Evolutionary conservation across 202 grass and related monocot genomes (phyloP), one percentile per base, ranked within the genome.

Genomic region (Zizania palustris): DNA sequence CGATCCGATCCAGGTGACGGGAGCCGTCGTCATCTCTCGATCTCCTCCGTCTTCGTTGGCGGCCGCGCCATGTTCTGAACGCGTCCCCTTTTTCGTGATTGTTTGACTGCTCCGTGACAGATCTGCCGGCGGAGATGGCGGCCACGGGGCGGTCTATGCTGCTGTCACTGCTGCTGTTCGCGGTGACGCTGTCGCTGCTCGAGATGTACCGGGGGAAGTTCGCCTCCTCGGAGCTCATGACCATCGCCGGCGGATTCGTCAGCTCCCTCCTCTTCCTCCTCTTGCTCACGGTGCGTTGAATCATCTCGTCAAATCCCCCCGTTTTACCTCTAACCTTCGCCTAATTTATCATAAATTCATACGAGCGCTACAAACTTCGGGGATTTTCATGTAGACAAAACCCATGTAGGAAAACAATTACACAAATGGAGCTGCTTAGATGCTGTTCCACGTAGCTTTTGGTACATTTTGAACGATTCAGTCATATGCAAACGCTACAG

Each of bases 181-280:
- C 91, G 21, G 87, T 90, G 79, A 86, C 84, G 64, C 85, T 98
- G 62, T 98, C 95, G 44, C 95, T 98, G 73, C 85, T 98, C 36
- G 91, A 98, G 78, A 86, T 98, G 87, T 95, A 92, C 75, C 84
- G 85, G 65, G 89, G 35, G 39, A 81, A 80, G 77, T 95, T 94
- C 65, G 91, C 89, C 18, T 83, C 91, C 41, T 95, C 96, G 21
- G 95, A 97, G 89, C 70, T 95, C 80, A 89, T 90, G 82, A 95
- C 95, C 45, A 98, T 95, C 68, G 85, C 74, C 45, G 95, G 91
- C 56, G 95, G 91, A 64, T 88, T 98, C 49, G 59, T 98, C 82
- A 88, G 89, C 85, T 83, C 95, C 41, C 51, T 98, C 72, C 87
- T 99, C 72, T 98, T 95, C 85, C 83, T 95, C 36, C 69, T 95